Percentiles rank a stretch among this genome's conserved stretches.
phyloP scores from a whole-genome alignment of 2,329 filamentous ascomycete species.

The Aureobasidium leucospermi region DNA sequence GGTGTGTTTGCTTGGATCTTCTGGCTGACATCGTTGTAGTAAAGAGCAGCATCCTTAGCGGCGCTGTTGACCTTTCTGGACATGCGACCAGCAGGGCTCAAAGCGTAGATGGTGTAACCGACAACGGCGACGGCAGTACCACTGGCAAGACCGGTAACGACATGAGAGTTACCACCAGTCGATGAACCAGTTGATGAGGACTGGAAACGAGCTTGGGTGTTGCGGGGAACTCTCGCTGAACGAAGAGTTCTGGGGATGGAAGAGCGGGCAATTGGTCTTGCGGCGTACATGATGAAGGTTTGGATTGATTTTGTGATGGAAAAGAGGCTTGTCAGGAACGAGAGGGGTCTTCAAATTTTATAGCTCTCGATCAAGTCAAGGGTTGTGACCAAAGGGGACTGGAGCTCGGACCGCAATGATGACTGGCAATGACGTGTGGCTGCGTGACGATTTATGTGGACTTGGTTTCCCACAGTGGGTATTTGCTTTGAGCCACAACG shows the following conservation, averaged over 20 bases:
- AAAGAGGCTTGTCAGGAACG: neutral
- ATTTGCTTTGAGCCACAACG: constrained; percentile 2
- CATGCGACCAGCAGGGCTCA: constrained; percentile 35
- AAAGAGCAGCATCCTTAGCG: constrained; percentile 50
- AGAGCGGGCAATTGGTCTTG: constrained; percentile 13
- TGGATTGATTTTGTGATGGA: neutral
- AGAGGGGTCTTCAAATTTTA: neutral
- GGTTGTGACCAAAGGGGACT: neutral
- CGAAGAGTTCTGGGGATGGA: constrained; percentile 11
- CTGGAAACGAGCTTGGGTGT: constrained; percentile 21
- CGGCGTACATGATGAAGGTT: constrained; percentile 12
- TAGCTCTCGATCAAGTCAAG: neutral
- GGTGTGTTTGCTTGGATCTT: constrained; percentile 51
- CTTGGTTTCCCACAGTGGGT: neutral
- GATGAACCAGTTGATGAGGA: constrained; percentile 23
- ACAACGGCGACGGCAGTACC: constrained; percentile 40
- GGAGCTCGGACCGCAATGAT: neutral
- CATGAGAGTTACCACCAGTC: constrained; percentile 28
- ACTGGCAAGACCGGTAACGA: constrained; percentile 45
- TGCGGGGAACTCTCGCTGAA: constrained; percentile 7
- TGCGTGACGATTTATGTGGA: neutral
- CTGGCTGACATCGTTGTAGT: constrained; percentile 53
- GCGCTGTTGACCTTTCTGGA: constrained; percentile 26
- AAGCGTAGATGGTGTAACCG: constrained; percentile 48
- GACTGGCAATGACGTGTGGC: neutral